Conservation (phyloP, 2,329 filamentous ascomycete species). For the Exophiala sideris region DNA sequence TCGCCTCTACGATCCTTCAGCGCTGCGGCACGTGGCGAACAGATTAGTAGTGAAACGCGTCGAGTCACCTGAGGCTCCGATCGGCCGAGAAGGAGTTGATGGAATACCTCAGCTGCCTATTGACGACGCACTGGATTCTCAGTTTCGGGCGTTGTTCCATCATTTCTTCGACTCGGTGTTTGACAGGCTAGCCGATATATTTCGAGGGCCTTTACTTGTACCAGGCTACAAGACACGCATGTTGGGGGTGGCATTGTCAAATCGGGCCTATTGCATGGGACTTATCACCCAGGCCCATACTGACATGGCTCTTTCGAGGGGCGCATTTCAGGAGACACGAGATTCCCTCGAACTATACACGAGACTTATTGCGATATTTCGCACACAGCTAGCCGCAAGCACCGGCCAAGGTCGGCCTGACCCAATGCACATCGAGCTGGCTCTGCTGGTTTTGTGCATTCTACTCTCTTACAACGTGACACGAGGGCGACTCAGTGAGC, state of each 20-base stretch:
- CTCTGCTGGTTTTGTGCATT: slow-evolving; percentile 3
- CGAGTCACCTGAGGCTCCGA: not conserved
- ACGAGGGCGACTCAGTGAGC: not conserved
- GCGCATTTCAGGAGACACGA: slow-evolving; percentile 1
- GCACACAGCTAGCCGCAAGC: slow-evolving; percentile 4
- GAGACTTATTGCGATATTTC: slow-evolving; percentile 4
- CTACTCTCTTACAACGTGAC: slow-evolving; percentile 6
- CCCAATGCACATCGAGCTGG: slow-evolving; percentile 6
- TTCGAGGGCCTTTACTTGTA: slow-evolving; percentile 1
- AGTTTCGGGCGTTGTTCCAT: slow-evolving; percentile 7
- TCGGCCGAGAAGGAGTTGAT: slow-evolving; percentile 8
- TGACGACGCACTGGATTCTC: not conserved
- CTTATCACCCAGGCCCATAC: slow-evolving; percentile 12
- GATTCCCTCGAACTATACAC: slow-evolving; percentile 5
- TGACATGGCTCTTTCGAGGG: slow-evolving; percentile 2
- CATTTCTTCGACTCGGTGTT: slow-evolving; percentile 13
- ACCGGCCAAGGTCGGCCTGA: not conserved
- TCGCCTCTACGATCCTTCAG: slow-evolving; percentile 2
- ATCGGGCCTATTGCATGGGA: slow-evolving; percentile 8
- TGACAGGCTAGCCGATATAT: slow-evolving; percentile 6
- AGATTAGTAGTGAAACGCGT: not conserved
- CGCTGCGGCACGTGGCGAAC: no score
- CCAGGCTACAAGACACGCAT: slow-evolving; percentile 7
- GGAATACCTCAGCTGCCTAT: slow-evolving; percentile 1
- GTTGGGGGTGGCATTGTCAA: not conserved